A percentile compares a stretch with the other conserved stretches of the same genome.
Conservation (phyloP, 1,284 basidiomycete genomes). For the Sutorius eximius region DNA sequence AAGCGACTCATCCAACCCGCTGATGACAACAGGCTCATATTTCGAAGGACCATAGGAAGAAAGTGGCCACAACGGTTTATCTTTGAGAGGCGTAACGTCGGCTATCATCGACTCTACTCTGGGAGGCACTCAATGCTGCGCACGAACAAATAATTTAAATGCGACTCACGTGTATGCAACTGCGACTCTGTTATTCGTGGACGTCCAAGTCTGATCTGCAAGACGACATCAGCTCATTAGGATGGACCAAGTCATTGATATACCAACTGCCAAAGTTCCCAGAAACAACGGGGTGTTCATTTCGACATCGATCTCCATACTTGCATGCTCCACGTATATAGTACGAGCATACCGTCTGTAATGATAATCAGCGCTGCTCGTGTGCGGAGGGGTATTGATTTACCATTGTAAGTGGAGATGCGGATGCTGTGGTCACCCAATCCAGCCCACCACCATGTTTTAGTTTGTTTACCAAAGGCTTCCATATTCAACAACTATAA, state of each 20-base stretch:
- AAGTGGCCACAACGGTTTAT: slow-evolving; percentile 82
- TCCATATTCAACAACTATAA: slow-evolving; percentile 24
- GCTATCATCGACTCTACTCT: slow-evolving; percentile 60
- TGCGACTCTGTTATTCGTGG: slow-evolving; percentile 23
- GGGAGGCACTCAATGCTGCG: slow-evolving; percentile 11
- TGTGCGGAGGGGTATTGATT: neutral
- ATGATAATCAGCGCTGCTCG: slow-evolving; percentile 6
- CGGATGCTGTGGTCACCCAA: neutral
- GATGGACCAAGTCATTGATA: slow-evolving; percentile 4
- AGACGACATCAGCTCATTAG: slow-evolving; percentile 9
- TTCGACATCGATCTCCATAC: slow-evolving; percentile 67
- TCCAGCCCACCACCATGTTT: slow-evolving; percentile 1
- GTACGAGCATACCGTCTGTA: slow-evolving; percentile 52
- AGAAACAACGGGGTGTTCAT: slow-evolving; percentile 58
- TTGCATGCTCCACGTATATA: slow-evolving; percentile 68
- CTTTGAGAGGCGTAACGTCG: slow-evolving; percentile 59
- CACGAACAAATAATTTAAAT: slow-evolving; percentile 10
- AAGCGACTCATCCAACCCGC: slow-evolving; percentile 69
- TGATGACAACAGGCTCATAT: slow-evolving; percentile 68
- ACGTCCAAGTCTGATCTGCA: slow-evolving; percentile 47
- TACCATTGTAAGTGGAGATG: slow-evolving; percentile 20
- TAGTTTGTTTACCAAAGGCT: slow-evolving; percentile 13
- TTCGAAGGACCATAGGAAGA: slow-evolving; percentile 82
- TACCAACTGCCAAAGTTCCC: slow-evolving; percentile 40
- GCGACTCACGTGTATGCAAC: slow-evolving; percentile 46